Evolutionary conservation across 2,329 filamentous ascomycete species (phyloP).

Genomic region (Fusarium stilboides): DNA sequence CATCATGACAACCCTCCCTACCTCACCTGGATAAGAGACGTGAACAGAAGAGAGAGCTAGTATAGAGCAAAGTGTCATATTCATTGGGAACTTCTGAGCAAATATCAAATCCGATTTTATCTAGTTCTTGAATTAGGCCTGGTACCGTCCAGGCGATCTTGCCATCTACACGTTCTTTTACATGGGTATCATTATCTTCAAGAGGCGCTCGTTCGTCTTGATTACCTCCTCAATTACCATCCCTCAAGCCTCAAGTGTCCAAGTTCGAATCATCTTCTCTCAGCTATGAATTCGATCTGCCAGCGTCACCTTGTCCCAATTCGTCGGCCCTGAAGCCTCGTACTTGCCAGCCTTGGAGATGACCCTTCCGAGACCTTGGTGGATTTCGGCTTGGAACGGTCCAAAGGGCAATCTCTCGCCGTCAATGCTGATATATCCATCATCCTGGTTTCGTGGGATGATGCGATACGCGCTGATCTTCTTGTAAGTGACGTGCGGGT

Average conservation of each 20-base stretch:
- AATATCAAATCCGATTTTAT: neutral
- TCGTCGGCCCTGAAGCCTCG: constrained; percentile 71
- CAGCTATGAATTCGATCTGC: constrained; percentile 51
- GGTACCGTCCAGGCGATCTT: constrained; percentile 10
- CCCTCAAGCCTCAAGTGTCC: neutral
- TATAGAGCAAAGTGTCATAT: too few species aligned
- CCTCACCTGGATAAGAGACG: neutral
- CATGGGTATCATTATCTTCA: constrained; percentile 48
- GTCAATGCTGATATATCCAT: constrained; percentile 94
- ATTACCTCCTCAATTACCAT: neutral
- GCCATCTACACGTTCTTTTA: constrained; percentile 20
- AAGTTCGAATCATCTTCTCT: neutral
- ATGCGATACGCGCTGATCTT: constrained; percentile 93
- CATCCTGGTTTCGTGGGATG: constrained; percentile 77
- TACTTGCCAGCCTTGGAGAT: constrained; percentile 83
- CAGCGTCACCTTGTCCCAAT: constrained; percentile 63
- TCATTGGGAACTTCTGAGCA: neutral
- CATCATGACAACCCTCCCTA: constrained; percentile 5
- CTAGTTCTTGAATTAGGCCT: constrained; percentile 5
- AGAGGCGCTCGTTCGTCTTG: constrained; percentile 13
- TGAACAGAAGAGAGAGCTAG: neutral
- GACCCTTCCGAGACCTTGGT: constrained; percentile 86
- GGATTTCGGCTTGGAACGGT: constrained; percentile 92
- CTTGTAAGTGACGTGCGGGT: constrained; percentile 81
- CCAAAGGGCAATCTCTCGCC: constrained; percentile 90